Evolutionary conservation across 495 filamentous ascomycete species (phyloP), one percentile per base, ranked within the genome.

Genomic region (Penicillium herquei): DNA sequence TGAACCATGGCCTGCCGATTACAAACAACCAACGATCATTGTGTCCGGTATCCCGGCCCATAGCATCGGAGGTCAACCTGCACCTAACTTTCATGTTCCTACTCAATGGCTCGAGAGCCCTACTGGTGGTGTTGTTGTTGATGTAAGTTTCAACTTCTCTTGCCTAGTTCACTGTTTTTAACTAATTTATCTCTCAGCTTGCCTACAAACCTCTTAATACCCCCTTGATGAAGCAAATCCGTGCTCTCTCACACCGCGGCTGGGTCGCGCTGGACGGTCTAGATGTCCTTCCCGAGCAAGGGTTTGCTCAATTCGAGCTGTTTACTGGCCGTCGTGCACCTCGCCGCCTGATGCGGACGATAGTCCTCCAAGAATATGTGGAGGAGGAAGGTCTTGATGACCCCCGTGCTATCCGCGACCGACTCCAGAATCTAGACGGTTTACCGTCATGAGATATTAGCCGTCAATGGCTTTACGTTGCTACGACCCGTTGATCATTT

Each of bases 191-290:
- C 7, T 30, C 48, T 47, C 46, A 83, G 86, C 65, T 91, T 46
- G 87, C 87, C 12, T 91, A 92, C 64, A 82, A 87, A 67, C 86
- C 87, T 5, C 74, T 87, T 6, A 77, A 85, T 51, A 91, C 88
- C 0, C 87, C 89, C 1, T 72, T 93, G 0, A 81, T 91, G 32
- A 72, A 78, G 33, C 88, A 92, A 59, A 81, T 86, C 10, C 69
- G 78, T 7, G 64, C 63, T 11, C 65, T 87, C 12, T 81, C 84
- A 0, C 79, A 83, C 26, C 72, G 75, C 5, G 82, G 83, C 0
- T 93, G 88, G 88, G 82, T 88, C 2, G 83, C 87, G 5, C 78
- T 92, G 41, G 88, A 92, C 54, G 89, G 88, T 6, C 74, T 92
- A 6, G 89, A 91, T 55, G 81, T 92, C 6, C 78, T 93, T 2